A percentile compares a stretch with the other conserved stretches of the same genome.
phyloP scores from a whole-genome alignment of 306 rosid species.

The Quercus suber region DNA sequence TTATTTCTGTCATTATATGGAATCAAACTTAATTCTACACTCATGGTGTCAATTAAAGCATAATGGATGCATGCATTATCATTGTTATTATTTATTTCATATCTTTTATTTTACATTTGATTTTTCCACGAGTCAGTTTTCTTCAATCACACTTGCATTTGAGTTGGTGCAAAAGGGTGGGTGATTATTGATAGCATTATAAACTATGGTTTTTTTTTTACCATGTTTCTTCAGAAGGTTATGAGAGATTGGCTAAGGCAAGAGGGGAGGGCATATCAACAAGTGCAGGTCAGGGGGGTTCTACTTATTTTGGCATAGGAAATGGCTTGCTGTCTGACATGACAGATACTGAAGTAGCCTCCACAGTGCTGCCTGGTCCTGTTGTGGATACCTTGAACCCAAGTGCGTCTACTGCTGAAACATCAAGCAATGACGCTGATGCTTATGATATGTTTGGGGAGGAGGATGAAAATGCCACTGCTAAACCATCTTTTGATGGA shows the following conservation, averaged over 20 bases:
- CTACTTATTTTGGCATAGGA: conserved; percentile 27
- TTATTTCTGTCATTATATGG: background rate
- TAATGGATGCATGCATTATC: background rate
- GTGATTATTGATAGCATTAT: conserved; percentile 2
- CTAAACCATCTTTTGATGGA: conserved; percentile 49
- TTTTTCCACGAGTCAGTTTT: background rate
- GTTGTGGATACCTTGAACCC: conserved; percentile 27
- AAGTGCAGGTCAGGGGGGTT: conserved; percentile 34
- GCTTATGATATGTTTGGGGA: conserved; percentile 77
- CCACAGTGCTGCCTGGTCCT: conserved; percentile 21
- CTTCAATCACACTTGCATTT: background rate
- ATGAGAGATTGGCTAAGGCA: conserved; percentile 59
- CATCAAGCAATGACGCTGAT: conserved; percentile 42
- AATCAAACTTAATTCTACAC: background rate
- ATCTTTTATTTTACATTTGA: background rate
- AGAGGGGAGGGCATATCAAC: conserved; percentile 49
- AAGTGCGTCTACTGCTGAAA: conserved; percentile 35
- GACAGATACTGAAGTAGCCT: conserved; percentile 33
- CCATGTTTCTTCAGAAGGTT: conserved; percentile 61
- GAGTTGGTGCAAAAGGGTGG: background rate
- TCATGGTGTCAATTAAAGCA: background rate
- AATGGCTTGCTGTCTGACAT: conserved; percentile 36
- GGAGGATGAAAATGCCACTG: conserved; percentile 50
- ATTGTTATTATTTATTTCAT: background rate
- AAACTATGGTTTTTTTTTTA: conserved; percentile 12